Percentiles rank a stretch among this genome's conserved stretches.
Conservation (phyloP, 73 alveolate species). For the Paraurostyla sp. region DNA sequence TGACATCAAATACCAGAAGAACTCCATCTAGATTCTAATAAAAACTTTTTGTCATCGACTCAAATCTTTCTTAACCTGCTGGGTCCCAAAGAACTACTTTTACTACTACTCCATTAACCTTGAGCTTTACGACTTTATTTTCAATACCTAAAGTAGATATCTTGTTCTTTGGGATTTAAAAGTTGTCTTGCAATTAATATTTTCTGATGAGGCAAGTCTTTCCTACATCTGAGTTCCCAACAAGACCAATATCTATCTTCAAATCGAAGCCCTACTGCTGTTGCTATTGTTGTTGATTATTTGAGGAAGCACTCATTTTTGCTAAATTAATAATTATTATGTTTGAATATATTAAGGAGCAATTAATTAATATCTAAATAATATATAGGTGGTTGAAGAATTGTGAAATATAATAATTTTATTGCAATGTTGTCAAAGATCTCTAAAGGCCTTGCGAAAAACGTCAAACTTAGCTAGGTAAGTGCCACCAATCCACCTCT, state of each 20-base stretch:
- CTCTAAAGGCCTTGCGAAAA: constrained; percentile 55
- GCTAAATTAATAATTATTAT: too few species aligned
- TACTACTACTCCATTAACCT: background rate
- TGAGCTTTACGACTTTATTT: background rate
- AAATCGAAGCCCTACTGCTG: background rate
- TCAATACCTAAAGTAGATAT: constrained; percentile 21
- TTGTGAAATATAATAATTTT: constrained; percentile 53
- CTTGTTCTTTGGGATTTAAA: background rate
- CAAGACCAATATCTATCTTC: constrained; percentile 37
- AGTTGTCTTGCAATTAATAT: background rate
- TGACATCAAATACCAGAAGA: constrained; percentile 57
- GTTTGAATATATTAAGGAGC: background rate
- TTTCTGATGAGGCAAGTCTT: constrained; percentile 43
- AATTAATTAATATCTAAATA: constrained; percentile 18
- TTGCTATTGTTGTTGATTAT: background rate
- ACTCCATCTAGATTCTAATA: constrained; percentile 60
- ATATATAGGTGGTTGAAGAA: constrained; percentile 45
- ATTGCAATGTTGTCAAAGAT: constrained; percentile 67
- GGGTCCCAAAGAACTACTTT: constrained; percentile 63
- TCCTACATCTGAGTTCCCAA: constrained; percentile 59
- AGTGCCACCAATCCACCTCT: background rate
- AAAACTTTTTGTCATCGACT: constrained; percentile 52
- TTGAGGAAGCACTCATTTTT: too few species aligned
- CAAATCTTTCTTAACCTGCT: constrained; percentile 56
- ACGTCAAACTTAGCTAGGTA: constrained; percentile 20